Evolutionary conservation across 2,329 filamentous ascomycete species (phyloP), one percentile per base, ranked within the genome.

Genomic region (Exophiala viscosa): DNA sequence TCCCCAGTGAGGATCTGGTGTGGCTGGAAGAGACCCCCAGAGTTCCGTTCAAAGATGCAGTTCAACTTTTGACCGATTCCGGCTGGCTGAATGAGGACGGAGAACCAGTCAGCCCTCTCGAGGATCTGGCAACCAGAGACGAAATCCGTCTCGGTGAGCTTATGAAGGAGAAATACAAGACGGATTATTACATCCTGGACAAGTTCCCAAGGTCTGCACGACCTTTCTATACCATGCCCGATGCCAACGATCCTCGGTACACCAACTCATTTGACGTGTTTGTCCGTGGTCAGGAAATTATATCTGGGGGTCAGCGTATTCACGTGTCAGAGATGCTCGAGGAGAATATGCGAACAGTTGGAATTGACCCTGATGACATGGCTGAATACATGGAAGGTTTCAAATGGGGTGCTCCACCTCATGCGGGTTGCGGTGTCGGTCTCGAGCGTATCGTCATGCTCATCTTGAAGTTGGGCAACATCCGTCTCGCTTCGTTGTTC

Each of bases 231-330:
- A 89, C 91, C 1, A 91, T 95, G 81, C 86, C 86, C 23, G 88
- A 95, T 58, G 80, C 85, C 1, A 76, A 85, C 13, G 82, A 95
- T 64, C 76, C 81, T 10, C 77, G 80, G 32, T 83, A 84, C 67
- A 96, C 91, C 45, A 95, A 95, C 67, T 95, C 91, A 0, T 96
- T 96, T 64, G 91, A 96, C 67, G 95, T 96, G 52, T 96, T 96
- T 73, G 80, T 96, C 39, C 86, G 91, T 28, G 91, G 91, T 0
- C 91, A 96, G 66, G 91, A 96, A 69, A 93, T 96, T 52, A 84
- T 92, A 41, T 92, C 89, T 1, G 91, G 91, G 62, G 91, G 91
- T 6, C 91, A 96, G 70, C 90, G 91, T 81, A 95, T 96, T 58
- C 88, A 96, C 67, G 85, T 93, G 57, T 80, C 87, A 0, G 73